A percentile compares a stretch with the other conserved stretches of the same genome.
Conservation (phyloP, 495 filamentous ascomycete genomes). For the Hyphodiscus hymeniophilus region DNA sequence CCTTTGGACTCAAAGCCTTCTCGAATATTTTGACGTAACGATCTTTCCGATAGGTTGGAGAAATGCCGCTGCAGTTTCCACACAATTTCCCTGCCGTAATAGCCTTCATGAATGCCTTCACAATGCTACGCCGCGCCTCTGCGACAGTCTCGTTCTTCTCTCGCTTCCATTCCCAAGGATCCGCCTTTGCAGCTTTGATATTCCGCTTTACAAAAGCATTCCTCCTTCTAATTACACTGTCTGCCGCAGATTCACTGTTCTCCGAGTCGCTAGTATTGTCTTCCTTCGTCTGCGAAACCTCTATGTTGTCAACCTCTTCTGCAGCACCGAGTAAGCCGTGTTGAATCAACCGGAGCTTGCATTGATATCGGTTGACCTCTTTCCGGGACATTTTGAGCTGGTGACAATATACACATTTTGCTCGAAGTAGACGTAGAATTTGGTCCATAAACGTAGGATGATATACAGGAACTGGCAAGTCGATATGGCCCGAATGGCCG, state of each 20-base stretch:
- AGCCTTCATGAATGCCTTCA: slow-evolving; percentile 71
- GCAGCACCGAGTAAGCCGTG: slow-evolving; percentile 73
- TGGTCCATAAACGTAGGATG: slow-evolving; percentile 93
- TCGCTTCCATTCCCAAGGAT: slow-evolving; percentile 26
- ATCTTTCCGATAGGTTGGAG: slow-evolving; percentile 77
- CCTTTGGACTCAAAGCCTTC: slow-evolving; percentile 62
- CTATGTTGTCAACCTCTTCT: slow-evolving; percentile 54
- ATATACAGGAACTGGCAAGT: slow-evolving; percentile 85
- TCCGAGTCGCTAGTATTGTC: slow-evolving; percentile 22
- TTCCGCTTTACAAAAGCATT: slow-evolving; percentile 60
- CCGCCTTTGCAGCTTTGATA: slow-evolving; percentile 35
- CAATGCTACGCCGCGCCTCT: slow-evolving; percentile 60
- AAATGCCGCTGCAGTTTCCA: slow-evolving; percentile 61
- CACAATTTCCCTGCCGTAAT: slow-evolving; percentile 62
- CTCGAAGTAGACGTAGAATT: slow-evolving; percentile 69
- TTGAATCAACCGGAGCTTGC: slow-evolving; percentile 81
- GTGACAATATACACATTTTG: slow-evolving; percentile 85
- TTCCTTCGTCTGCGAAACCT: slow-evolving; percentile 29
- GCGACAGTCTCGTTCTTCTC: slow-evolving; percentile 75
- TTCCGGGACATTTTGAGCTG: slow-evolving; percentile 65
- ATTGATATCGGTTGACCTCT: slow-evolving; percentile 65
- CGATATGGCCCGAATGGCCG: slow-evolving; percentile 91
- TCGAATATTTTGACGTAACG: slow-evolving; percentile 88
- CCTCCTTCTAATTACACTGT: slow-evolving; percentile 57
- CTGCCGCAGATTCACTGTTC: slow-evolving; percentile 28